Conservation (phyloP, 2,329 filamentous ascomycete species). For the Colletotrichum sojae region DNA sequence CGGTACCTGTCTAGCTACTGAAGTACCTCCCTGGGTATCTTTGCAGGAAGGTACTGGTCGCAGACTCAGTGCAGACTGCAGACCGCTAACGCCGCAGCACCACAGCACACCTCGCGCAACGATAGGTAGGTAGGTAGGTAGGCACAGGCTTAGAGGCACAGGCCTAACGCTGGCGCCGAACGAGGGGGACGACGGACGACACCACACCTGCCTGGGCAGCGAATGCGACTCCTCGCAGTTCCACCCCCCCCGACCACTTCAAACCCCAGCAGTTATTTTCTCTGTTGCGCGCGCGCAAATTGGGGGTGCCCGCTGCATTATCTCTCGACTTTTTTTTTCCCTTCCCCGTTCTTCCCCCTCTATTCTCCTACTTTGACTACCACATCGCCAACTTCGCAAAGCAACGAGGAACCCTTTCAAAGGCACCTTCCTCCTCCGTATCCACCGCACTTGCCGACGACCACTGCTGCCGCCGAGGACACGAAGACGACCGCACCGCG, state of each 20-base stretch:
- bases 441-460: not conserved
- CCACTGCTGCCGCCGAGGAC: too few species aligned
- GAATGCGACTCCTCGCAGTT: conserved; percentile 10
- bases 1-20: too few species aligned
- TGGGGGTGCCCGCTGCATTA: conserved; percentile 25
- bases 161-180: conserved; percentile 5
- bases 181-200: not conserved
- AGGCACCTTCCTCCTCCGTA: not conserved
- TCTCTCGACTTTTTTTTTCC: conserved; percentile 31
- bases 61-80: conserved; percentile 6
- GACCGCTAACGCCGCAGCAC: conserved; percentile 22
- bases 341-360: not conserved
- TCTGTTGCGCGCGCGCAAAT: conserved; percentile 30
- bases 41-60: not conserved
- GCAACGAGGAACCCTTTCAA: not conserved
- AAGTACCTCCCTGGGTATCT: too few species aligned
- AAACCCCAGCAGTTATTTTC: conserved; percentile 32
- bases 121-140: conserved; percentile 19
- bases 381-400: not conserved
- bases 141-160: conserved; percentile 26
- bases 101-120: conserved; percentile 20
- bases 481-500: conserved; percentile 17
- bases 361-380: not conserved
- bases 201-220: conserved; percentile 3
- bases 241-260: conserved; percentile 15